These are phyloP conservation scores for Xerocomellus amylosporus DNA, from an alignment of 768 basidiomycete genomes.

Conservation along the genomic window DNA sequence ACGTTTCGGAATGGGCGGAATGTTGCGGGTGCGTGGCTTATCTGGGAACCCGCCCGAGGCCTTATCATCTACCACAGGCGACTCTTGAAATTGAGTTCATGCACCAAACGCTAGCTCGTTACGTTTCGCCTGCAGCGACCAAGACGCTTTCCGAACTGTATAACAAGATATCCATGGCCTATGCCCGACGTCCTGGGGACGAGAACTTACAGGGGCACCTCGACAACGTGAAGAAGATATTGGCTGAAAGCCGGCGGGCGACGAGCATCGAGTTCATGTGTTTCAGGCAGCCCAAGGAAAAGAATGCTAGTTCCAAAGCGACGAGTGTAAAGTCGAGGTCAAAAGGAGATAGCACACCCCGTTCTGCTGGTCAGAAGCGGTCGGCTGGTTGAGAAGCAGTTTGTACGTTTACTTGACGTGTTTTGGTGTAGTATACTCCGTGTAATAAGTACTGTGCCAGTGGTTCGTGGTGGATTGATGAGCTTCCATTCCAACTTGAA, in stretches of 20 bases:
- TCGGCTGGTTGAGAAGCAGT: background rate
- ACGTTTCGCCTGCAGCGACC: conserved; percentile 78
- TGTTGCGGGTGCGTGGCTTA: too few species aligned
- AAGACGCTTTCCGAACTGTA: conserved; percentile 89
- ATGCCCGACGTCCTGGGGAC: conserved; percentile 79
- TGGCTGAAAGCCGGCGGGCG: conserved; percentile 83
- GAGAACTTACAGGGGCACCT: conserved; percentile 85
- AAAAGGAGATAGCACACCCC: conserved; percentile 18
- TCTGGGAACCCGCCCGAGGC: too few species aligned
- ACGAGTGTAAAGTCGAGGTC: conserved; percentile 15
- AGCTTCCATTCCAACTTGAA: background rate
- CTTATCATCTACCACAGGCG: too few species aligned
- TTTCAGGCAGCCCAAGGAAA: conserved; percentile 71
- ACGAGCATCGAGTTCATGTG: conserved; percentile 96
- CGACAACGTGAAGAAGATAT: conserved; percentile 86
- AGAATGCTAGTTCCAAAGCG: conserved; percentile 18
- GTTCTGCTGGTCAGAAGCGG: conserved; percentile 24
- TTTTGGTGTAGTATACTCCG: background rate
- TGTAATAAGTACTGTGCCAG: background rate
- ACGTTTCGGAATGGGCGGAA: conserved; percentile 96
- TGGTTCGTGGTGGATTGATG: background rate
- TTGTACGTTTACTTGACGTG: background rate
- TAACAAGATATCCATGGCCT: conserved; percentile 91
- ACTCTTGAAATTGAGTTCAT: conserved; percentile 99
- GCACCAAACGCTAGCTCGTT: conserved; percentile 91